A percentile compares a stretch with the other conserved stretches of the same genome.
These are phyloP conservation scores for Solanum paucissectum DNA, from an alignment of 257 asterid genomes.

Conservation along the genomic window DNA sequence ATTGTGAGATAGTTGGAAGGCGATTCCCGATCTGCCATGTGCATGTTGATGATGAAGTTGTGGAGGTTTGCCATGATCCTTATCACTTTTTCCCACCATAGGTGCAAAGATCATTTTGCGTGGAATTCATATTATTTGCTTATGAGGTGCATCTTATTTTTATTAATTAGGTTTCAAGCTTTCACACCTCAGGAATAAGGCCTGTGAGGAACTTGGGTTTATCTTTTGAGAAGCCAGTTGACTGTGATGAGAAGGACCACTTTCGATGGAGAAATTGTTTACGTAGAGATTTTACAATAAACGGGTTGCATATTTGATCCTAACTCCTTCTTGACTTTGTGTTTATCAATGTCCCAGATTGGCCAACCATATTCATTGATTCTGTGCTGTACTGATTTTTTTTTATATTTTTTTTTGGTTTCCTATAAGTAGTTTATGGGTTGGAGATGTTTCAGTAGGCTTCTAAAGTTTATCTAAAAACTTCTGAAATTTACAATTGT, in stretches of 20 bases:
- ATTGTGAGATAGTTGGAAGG: conserved; percentile 16
- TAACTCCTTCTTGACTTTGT: not conserved
- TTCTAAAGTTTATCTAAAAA: not conserved
- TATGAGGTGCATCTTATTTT: not conserved
- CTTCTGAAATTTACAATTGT: not conserved
- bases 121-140: not conserved
- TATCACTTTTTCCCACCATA: not conserved
- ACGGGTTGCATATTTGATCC: conserved; percentile 14
- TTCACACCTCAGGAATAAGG: conserved; percentile 15
- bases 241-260: conserved; percentile 10
- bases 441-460: not conserved
- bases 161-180: conserved; percentile 20
- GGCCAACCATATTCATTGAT: not conserved
- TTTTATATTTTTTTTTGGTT: not conserved
- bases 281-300: conserved; percentile 21
- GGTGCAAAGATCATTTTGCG: not conserved
- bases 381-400: not conserved
- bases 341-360: not conserved
- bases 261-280: conserved; percentile 25
- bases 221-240: conserved; percentile 5
- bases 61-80: conserved; percentile 9
- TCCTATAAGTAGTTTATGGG: not conserved
- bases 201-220: not conserved
- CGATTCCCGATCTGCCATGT: conserved; percentile 25
- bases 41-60: conserved; percentile 11